Evolutionary conservation across 2,329 filamentous ascomycete species (phyloP).

Genomic region (Juglanconis juglandina): DNA sequence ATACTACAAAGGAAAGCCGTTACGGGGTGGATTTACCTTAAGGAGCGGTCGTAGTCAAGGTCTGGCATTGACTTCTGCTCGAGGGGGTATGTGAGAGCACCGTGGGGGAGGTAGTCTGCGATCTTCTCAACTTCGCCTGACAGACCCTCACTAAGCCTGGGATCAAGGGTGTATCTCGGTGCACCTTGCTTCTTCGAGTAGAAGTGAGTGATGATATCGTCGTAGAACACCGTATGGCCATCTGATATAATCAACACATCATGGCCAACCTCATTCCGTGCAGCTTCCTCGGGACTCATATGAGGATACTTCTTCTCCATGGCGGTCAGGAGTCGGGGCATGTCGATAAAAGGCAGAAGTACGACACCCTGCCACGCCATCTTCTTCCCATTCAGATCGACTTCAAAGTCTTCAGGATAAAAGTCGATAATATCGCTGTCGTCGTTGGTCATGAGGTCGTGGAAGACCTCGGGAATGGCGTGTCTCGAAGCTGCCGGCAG

Average conservation of each 20-base stretch:
- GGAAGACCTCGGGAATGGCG: slow-evolving; percentile 83
- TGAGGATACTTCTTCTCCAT: slow-evolving; percentile 80
- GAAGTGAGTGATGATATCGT: slow-evolving; percentile 78
- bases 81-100: slow-evolving; percentile 74
- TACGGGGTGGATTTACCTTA: slow-evolving; percentile 59
- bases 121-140: slow-evolving; percentile 79
- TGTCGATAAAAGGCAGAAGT: slow-evolving; percentile 92
- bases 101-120: slow-evolving; percentile 79
- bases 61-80: slow-evolving; percentile 68
- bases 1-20: neutral
- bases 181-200: slow-evolving; percentile 83
- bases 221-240: slow-evolving; percentile 72
- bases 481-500: slow-evolving; percentile 90
- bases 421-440: slow-evolving; percentile 95
- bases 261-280: slow-evolving; percentile 74
- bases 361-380: slow-evolving; percentile 97
- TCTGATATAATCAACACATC: slow-evolving; percentile 85
- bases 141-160: slow-evolving; percentile 71
- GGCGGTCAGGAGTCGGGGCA: slow-evolving; percentile 75
- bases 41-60: slow-evolving; percentile 79
- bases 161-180: slow-evolving; percentile 68
- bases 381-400: slow-evolving; percentile 97
- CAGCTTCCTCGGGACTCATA: slow-evolving; percentile 70
- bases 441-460: slow-evolving; percentile 81
- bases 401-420: slow-evolving; percentile 88